Conservation (phyloP, 495 filamentous ascomycete species). For the Evernia prunastri region DNA sequence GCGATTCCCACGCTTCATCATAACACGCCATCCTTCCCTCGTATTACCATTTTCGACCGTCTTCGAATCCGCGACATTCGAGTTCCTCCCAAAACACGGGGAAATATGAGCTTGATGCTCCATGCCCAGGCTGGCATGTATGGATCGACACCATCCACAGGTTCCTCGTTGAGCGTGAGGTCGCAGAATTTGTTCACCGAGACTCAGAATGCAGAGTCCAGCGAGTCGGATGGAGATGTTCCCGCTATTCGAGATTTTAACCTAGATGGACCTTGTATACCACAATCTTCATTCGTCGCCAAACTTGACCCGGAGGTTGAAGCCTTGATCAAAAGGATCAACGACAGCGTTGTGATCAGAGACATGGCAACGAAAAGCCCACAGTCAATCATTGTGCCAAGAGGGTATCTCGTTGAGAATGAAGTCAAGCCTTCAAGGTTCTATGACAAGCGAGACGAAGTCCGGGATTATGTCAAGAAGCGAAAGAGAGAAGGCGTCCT, state of each 20-base stretch:
- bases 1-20: neutral
- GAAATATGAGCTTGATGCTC: neutral
- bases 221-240: neutral
- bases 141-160: neutral
- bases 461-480: slow-evolving; percentile 21
- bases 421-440: slow-evolving; percentile 18
- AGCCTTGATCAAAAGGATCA: slow-evolving; percentile 15
- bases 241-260: neutral
- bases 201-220: neutral
- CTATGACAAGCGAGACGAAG: slow-evolving; percentile 17
- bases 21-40: neutral
- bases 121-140: neutral
- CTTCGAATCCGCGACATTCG: neutral
- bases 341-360: slow-evolving; percentile 17
- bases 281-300: neutral
- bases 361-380: slow-evolving; percentile 17
- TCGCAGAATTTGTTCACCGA: neutral
- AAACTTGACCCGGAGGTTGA: slow-evolving; percentile 20
- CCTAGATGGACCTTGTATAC: neutral
- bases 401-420: slow-evolving; percentile 19
- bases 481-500: slow-evolving; percentile 22
- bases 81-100: neutral
- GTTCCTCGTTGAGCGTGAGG: neutral
- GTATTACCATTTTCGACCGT: neutral
- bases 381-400: slow-evolving; percentile 19